Evolutionary conservation across 2,329 filamentous ascomycete species (phyloP), one percentile per base, ranked within the genome.

Genomic region (Colletotrichum lentis): DNA sequence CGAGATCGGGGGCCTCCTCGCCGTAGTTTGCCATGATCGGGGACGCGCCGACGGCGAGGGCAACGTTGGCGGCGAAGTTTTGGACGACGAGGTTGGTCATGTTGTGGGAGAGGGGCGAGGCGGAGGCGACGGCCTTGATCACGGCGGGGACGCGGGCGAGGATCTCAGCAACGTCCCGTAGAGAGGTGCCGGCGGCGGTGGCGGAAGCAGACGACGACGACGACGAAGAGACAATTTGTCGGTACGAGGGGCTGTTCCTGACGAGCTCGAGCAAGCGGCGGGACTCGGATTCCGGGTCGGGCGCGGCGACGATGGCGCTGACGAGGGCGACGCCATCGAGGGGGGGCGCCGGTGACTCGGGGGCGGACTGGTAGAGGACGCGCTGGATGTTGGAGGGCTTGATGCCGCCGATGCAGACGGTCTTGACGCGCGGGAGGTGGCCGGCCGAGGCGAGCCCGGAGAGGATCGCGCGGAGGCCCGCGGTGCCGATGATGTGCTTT

Each of bases 41-140:
- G 22, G 91, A 96, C 14, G 92, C 91, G 43, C 95, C 95, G 60
- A 96, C 85, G 41, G 91, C 88, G 18, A 97, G 85, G 46, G 93
- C 93, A 3, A 97, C 90, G 75, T 97, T 97, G 60, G 96, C 95
- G 18, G 94, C 92, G 74, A 98, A 92, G 80, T 97, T 97, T 75
- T 97, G 94, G 24, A 97, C 95, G 0, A 98, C 95, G 60, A 94
- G 85, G 77, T 98, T 98, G 61, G 96, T 98, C 93, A 98, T 98
- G 80, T 97, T 97, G 80, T 98, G 95, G 58, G 91, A 91, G 24
- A 98, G 84, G 0, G 94, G 94, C 64, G 86, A 90, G 50, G 80
- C 83, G 2, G 82, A 77, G 5, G 86, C 86, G 55, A 97, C 85
- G 6, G 84, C 82, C 67, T 81, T 82, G 50, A 96, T 82, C 20